Base-by-base conservation (phyloP, 2,329 filamentous ascomycete species). In the Calonectria montana region DNA sequence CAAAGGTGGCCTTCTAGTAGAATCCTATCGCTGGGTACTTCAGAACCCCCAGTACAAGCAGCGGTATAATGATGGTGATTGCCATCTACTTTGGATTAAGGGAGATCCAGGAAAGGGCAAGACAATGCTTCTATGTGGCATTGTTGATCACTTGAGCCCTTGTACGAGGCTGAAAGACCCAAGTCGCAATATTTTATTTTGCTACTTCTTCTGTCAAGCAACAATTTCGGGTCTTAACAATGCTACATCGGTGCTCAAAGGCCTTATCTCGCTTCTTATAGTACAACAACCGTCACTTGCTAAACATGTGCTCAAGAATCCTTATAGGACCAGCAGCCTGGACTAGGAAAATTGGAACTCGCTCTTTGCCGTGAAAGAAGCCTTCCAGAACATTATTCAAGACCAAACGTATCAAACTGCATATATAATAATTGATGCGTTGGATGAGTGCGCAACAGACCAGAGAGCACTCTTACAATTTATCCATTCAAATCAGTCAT, bases 141-240 rank as follows among this genome's bases (percentile, higher is more conserved):
- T 86, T 39, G 81, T 86, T 47, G 65, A 84, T 69, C 76, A 85
- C 39, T 70, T 84, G 23, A 13, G 69, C 21, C 23, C 23, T 13
- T 16, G 21, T 4, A 25, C 23, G 23, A 48, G 10, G 15, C 9
- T 48, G 2, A 65, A 69, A 27, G 3, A 35, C 12, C 0, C 70
- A 65, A 4, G 71, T 80, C 23, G 81, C 79, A 65, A 80, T 66
- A 13, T 3, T 4, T 27, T 12, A 6, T 61, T 79, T 16, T 23
- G 76, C 13, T 79, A 81, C 72, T 86, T 86, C 78, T 88, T 88
- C 74, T 88, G 84, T 71, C 83, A 88, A 69, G 83, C 79, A 9
- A 83, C 81, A 0, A 79, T 87, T 37, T 23, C 71, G 1, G 70
- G 77, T 0, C 73, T 86, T 16, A 86, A 85, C 69, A 86, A 74